Conservation (phyloP, 345 rosid species). For the Kernera saxatilis region DNA sequence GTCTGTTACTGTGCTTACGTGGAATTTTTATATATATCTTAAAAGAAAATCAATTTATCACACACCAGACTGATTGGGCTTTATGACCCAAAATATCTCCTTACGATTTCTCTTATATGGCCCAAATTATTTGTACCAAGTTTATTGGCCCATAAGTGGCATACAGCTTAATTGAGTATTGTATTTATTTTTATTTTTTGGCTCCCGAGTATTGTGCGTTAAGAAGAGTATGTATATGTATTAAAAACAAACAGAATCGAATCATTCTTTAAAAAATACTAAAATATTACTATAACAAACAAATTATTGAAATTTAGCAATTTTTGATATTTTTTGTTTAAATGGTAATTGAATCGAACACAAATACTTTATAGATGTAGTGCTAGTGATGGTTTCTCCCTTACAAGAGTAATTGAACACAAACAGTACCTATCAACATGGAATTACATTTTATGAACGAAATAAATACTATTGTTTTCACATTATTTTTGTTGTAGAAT, state of each 20-base stretch:
- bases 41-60: background rate
- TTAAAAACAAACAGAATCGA: background rate
- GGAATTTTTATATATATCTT: slow-evolving; percentile 20
- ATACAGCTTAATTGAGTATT: background rate
- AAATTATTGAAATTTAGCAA: background rate
- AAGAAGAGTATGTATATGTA: background rate
- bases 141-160: background rate
- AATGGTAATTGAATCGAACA: background rate
- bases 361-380: too few species aligned
- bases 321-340: background rate
- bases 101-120: background rate
- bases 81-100: slow-evolving; percentile 1
- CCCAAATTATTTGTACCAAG: background rate
- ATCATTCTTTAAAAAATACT: too few species aligned
- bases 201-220: background rate
- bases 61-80: slow-evolving; percentile 15
- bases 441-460: background rate
- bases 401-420: background rate
- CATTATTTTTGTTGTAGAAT: background rate
- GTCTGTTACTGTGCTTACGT: slow-evolving; percentile 36
- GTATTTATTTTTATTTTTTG: background rate
- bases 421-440: too few species aligned
- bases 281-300: background rate
- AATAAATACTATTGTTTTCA: background rate
- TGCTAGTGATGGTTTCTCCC: background rate